A percentile compares a stretch with the other conserved stretches of the same genome.
These are phyloP conservation scores for Trichoderma hamatum DNA, from an alignment of 2,329 filamentous ascomycete species.

Conservation along the genomic window DNA sequence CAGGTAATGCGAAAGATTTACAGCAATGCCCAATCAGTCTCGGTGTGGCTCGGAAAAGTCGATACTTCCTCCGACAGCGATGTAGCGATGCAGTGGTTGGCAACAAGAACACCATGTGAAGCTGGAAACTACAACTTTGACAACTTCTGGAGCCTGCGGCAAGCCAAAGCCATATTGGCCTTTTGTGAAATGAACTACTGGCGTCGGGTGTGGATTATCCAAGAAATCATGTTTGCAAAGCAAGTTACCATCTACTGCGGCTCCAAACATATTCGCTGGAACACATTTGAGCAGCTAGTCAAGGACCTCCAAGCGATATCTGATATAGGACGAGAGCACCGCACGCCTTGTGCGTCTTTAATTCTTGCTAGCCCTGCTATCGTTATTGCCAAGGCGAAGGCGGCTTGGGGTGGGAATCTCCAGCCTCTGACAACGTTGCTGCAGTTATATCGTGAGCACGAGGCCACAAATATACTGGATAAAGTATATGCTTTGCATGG, in stretches of 20 bases:
- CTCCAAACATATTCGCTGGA: background rate
- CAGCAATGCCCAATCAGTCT: background rate
- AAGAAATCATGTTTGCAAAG: background rate
- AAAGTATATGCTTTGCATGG: background rate
- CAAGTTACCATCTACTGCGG: background rate
- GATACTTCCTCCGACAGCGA: background rate
- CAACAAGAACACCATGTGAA: background rate
- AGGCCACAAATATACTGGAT: background rate
- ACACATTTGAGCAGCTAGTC: background rate
- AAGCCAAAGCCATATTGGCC: background rate
- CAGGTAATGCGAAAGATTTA: background rate
- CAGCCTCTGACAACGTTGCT: background rate
- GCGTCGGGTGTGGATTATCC: background rate
- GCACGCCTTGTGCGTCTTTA: background rate
- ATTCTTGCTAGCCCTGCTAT: background rate
- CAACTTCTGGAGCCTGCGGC: background rate
- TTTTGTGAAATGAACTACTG: background rate
- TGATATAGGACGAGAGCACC: background rate
- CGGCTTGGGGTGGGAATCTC: background rate
- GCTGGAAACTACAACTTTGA: background rate
- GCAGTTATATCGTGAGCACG: background rate
- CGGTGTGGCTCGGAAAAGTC: background rate
- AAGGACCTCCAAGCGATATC: background rate
- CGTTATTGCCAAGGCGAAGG: background rate
- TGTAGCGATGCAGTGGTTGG: background rate